Conservation (phyloP, 2,329 filamentous ascomycete species). For the Fusarium humuli region DNA sequence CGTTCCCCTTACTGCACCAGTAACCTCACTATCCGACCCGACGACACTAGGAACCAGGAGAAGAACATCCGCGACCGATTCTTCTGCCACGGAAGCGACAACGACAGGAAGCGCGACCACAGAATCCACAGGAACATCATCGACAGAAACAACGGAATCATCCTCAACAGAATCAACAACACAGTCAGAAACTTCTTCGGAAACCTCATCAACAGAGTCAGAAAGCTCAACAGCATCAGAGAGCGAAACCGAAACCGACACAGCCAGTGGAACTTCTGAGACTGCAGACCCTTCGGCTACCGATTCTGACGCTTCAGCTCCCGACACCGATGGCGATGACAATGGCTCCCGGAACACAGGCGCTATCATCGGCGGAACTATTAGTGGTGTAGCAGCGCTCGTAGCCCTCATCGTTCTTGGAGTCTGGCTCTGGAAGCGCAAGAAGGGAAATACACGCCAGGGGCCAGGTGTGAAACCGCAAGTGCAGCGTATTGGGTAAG, state of each 20-base stretch:
- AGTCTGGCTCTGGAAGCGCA: conserved; percentile 59
- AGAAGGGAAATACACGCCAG: conserved; percentile 55
- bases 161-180: conserved; percentile 18
- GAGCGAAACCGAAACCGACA: conserved; percentile 26
- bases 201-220: conserved; percentile 28
- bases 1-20: conserved; percentile 55
- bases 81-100: conserved; percentile 17
- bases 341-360: conserved; percentile 55
- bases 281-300: conserved; percentile 38
- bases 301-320: conserved; percentile 44
- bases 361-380: conserved; percentile 65
- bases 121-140: conserved; percentile 24
- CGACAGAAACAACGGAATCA: conserved; percentile 19
- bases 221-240: conserved; percentile 24
- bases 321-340: conserved; percentile 44
- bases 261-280: conserved; percentile 29
- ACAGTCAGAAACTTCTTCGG: conserved; percentile 8
- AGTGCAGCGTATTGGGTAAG: conserved; percentile 58
- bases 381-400: conserved; percentile 63
- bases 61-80: conserved; percentile 22
- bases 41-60: conserved; percentile 54
- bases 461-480: conserved; percentile 56
- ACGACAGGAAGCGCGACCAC: conserved; percentile 20
- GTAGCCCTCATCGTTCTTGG: conserved; percentile 56
- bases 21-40: conserved; percentile 55